Evolutionary conservation across 257 asterid species (phyloP), one percentile per base, ranked within the genome.

Genomic region (Paulownia fortunei): DNA sequence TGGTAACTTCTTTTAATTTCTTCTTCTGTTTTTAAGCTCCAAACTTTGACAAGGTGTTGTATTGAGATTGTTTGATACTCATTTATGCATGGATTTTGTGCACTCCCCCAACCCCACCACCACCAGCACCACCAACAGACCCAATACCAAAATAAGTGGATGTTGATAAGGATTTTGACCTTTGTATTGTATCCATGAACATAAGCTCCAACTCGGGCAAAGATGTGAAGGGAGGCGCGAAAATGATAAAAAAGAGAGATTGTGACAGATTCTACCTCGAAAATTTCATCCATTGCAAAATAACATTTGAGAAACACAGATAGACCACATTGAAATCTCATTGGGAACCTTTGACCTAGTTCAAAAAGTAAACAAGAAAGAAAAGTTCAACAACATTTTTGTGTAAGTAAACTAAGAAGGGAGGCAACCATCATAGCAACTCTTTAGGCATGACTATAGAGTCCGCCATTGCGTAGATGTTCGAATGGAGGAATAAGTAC

Each of bases 91-190:
- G 13, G 15, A 37, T 9, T 23, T 58, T 58, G 59, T 39, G 58
- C 69, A 23, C 44, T 15, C 19, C 54, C 54, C 54, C n/a, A 32
- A 34, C 36, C 60, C 55, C 70, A 68, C 71, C 46, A 27, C 81
- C 69, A 56, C 76, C 34, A 51, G 4, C 8, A 52, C 18, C 16
- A 46, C 54, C 54, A 46, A 18, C 54, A 0, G 18, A 6, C 13
- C 23, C 42, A 19, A 26, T 23, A 24, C 12, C 47, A 41, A 39
- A 27, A 19, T 30, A 3, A 44, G 72, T 78, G 82, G 72, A 23
- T 59, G 36, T 70, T 23, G 70, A 69, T 69, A 56, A 58, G 62
- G 39, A n/a, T 41, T 76, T 46, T 55, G 51, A 67, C 69, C 49
- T 49, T 32, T 30, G 49, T 3, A 36, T 55, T 36, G 39, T 41